These are phyloP conservation scores for Labyrinthula sp. DNA, from an alignment of 352 stramenopile genomes.

Conservation along the genomic window DNA sequence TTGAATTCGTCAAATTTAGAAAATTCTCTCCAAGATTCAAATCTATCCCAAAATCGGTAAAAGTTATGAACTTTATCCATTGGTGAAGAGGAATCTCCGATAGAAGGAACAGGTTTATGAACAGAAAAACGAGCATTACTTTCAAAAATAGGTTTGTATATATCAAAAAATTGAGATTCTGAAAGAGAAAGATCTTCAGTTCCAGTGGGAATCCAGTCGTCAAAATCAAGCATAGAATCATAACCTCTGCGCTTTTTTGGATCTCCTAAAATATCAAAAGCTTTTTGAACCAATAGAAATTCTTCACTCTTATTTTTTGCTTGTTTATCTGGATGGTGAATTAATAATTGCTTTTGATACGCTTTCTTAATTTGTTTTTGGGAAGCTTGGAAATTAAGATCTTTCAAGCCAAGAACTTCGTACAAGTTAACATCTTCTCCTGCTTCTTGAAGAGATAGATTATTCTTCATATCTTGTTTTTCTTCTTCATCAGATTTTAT, in stretches of 20 bases:
- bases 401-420: conserved; percentile 32
- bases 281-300: conserved; percentile 51
- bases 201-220: conserved; percentile 46
- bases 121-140: conserved; percentile 48
- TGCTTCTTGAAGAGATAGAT: too few relatives aligned
- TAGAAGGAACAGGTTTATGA: conserved; percentile 36
- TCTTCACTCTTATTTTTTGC: conserved; percentile 41
- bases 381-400: conserved; percentile 30
- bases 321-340: conserved; percentile 56
- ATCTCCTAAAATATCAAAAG: conserved; percentile 47
- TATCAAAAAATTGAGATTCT: conserved; percentile 46
- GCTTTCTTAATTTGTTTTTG: conserved; percentile 36
- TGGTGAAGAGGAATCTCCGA: conserved; percentile 45
- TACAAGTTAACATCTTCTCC: conserved; percentile 33
- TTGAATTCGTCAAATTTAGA: conserved; percentile 36
- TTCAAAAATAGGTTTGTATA: conserved; percentile 45
- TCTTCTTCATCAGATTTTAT: too few relatives aligned
- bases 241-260: conserved; percentile 43
- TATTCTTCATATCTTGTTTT: too few relatives aligned
- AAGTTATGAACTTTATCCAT: conserved; percentile 48
- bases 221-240: conserved; percentile 48
- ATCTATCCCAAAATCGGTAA: conserved; percentile 57
- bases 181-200: conserved; percentile 31
- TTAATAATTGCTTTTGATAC: conserved; percentile 49
- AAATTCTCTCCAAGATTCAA: conserved; percentile 55